Evolutionary conservation across 1,284 basidiomycete genomes (phyloP).

Genomic region (Apiotrichum sp.): DNA sequence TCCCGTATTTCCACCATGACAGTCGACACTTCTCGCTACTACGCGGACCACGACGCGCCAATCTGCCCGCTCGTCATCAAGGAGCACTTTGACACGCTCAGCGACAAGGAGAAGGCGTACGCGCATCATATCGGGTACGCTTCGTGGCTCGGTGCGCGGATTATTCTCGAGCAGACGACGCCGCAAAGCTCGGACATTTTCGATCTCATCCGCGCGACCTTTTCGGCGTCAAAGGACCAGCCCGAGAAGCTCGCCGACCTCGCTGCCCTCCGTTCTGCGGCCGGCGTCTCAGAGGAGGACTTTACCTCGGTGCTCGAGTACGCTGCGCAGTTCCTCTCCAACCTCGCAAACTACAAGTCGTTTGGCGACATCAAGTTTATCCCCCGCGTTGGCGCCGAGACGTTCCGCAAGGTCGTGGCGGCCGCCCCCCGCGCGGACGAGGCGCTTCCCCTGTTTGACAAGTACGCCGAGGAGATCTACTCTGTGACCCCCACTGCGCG

Average conservation of each 20-base stretch:
- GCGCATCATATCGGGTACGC: slow-evolving; percentile 16
- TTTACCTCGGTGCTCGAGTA: slow-evolving; percentile 13
- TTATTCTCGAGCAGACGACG: slow-evolving; percentile 18
- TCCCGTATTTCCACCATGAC: background rate
- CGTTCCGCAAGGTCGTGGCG: slow-evolving; percentile 10
- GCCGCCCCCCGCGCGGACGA: slow-evolving; percentile 4
- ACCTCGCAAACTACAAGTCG: slow-evolving; percentile 19
- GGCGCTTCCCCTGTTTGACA: slow-evolving; percentile 10
- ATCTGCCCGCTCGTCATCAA: slow-evolving; percentile 19
- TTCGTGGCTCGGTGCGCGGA: slow-evolving; percentile 16
- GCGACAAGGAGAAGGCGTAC: slow-evolving; percentile 13
- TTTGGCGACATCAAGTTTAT: slow-evolving; percentile 20
- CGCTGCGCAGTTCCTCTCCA: slow-evolving; percentile 13
- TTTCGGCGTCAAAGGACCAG: background rate
- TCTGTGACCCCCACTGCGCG: slow-evolving; percentile 4
- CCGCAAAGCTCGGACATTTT: slow-evolving; percentile 11
- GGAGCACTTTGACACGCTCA: slow-evolving; percentile 14
- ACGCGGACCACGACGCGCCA: slow-evolving; percentile 18
- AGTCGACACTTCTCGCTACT: slow-evolving; percentile 8
- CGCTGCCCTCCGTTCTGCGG: background rate
- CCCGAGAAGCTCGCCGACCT: slow-evolving; percentile 10
- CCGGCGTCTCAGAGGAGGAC: slow-evolving; percentile 8
- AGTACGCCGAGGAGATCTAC: slow-evolving; percentile 15
- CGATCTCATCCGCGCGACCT: slow-evolving; percentile 12
- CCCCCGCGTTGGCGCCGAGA: slow-evolving; percentile 6